A percentile compares a stretch with the other conserved stretches of the same genome.
These are phyloP conservation scores for Neurospora sp. DNA, from an alignment of 2,329 filamentous ascomycete genomes.

Conservation along the genomic window DNA sequence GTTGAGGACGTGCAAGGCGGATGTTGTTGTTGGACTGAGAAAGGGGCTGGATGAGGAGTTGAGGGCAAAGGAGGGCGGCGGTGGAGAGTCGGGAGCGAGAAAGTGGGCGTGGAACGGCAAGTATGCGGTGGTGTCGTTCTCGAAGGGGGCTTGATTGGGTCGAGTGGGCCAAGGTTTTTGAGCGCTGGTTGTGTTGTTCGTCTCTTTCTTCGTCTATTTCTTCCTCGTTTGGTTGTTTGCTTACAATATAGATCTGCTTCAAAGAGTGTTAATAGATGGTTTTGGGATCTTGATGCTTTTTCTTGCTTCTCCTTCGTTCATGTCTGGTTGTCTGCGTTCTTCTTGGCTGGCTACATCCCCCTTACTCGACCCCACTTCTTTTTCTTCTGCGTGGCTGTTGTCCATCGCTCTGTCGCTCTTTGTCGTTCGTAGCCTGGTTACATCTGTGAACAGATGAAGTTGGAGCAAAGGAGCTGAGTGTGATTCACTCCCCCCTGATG, in stretches of 20 bases:
- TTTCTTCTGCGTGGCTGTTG: no score
- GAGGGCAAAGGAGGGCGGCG: conserved; percentile 55
- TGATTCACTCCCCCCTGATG: no score
- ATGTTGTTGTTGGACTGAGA: conserved; percentile 84
- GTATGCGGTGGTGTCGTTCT: conserved; percentile 90
- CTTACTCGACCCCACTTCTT: no score
- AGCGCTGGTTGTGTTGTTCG: not conserved
- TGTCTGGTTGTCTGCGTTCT: not conserved
- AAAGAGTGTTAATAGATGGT: not conserved
- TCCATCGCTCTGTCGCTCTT: no score
- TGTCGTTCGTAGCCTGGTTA: no score
- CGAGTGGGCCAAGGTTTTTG: not conserved
- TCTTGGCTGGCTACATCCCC: not conserved
- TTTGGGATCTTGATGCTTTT: not conserved
- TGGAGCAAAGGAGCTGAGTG: no score
- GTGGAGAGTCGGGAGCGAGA: conserved; percentile 59
- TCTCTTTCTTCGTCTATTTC: not conserved
- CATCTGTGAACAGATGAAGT: no score
- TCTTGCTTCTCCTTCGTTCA: not conserved
- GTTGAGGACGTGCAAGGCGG: conserved; percentile 90
- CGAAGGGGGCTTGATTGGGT: conserved; percentile 38
- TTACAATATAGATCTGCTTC: not conserved
- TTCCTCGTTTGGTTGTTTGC: not conserved
- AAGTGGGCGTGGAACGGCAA: conserved; percentile 96
- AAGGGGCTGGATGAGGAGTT: conserved; percentile 76